These are phyloP conservation scores for Populus nigra DNA, from an alignment of 345 rosid genomes.

Conservation along the genomic window DNA sequence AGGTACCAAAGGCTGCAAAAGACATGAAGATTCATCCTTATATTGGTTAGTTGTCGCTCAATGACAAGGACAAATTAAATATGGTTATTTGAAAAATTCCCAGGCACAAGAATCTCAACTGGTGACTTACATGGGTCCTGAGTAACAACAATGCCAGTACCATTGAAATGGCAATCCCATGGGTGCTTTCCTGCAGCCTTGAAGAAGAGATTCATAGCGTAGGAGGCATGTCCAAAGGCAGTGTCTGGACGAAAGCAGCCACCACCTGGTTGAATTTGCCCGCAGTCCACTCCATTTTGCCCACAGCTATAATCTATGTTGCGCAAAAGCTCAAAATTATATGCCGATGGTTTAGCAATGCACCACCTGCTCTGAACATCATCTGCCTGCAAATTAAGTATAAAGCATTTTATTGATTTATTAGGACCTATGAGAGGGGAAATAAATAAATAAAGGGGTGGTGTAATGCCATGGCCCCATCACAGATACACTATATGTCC, in stretches of 20 bases:
- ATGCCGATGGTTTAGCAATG: slow-evolving; percentile 11
- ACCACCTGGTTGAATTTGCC: slow-evolving; percentile 17
- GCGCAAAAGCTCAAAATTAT: background rate
- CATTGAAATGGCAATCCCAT: slow-evolving; percentile 13
- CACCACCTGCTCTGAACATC: slow-evolving; percentile 12
- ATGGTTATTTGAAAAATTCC: background rate
- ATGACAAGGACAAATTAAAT: too few species aligned
- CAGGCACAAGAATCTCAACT: background rate
- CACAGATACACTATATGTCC: too few species aligned
- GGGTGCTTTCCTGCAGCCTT: slow-evolving; percentile 16
- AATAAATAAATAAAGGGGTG: too few species aligned
- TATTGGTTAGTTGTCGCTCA: too few species aligned
- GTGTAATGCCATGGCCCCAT: too few species aligned
- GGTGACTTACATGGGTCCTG: slow-evolving; percentile 17
- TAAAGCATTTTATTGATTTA: too few species aligned
- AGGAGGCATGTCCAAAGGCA: slow-evolving; percentile 7
- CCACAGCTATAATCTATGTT: slow-evolving; percentile 16
- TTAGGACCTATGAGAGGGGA: too few species aligned
- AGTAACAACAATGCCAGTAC: slow-evolving; percentile 12
- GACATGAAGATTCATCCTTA: too few species aligned
- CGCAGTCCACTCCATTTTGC: slow-evolving; percentile 13
- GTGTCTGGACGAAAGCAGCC: slow-evolving; percentile 17
- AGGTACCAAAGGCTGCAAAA: slow-evolving; percentile 5
- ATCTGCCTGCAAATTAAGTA: background rate
- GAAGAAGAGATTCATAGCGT: slow-evolving; percentile 20